Evolutionary conservation across 768 basidiomycete genomes (phyloP).

Genomic region (Boletus eberwhitei): DNA sequence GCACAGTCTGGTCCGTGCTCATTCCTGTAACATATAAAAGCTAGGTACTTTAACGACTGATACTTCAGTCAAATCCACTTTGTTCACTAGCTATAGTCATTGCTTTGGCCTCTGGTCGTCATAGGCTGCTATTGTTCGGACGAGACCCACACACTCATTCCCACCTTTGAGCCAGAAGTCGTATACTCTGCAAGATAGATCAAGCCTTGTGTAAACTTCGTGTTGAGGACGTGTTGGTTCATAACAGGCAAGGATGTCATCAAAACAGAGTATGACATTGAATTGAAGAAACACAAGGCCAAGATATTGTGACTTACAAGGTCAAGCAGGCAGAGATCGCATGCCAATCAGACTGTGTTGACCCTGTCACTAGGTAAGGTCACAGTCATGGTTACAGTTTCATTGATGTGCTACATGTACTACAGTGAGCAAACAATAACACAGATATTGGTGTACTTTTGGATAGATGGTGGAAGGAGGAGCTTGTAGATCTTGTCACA

Average conservation of each 20-base stretch:
- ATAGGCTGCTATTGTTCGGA: too few relatives aligned
- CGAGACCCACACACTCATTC: too few relatives aligned
- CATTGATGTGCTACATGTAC: constrained; percentile 85
- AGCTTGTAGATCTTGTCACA: constrained; percentile 57
- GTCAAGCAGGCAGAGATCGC: constrained; percentile 94
- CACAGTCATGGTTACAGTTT: constrained; percentile 95
- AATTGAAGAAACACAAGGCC: constrained; percentile 23
- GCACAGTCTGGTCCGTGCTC: too few relatives aligned
- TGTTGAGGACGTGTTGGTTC: too few relatives aligned
- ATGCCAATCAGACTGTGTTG: constrained; percentile 82
- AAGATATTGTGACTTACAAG: constrained; percentile 36
- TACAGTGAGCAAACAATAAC: constrained; percentile 96
- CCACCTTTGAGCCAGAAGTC: too few relatives aligned
- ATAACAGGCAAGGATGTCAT: constrained; percentile 28
- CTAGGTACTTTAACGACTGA: too few relatives aligned
- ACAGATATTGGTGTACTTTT: constrained; percentile 60
- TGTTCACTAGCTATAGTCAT: too few relatives aligned
- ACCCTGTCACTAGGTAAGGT: constrained; percentile 81
- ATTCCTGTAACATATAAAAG: too few relatives aligned
- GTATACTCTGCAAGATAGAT: too few relatives aligned
- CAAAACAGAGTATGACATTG: constrained; percentile 22
- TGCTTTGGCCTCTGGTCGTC: too few relatives aligned
- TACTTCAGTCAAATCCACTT: too few relatives aligned
- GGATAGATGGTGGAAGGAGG: constrained; percentile 83
- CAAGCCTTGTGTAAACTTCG: too few relatives aligned